Percentiles rank a stretch among this genome's conserved stretches.
Evolutionary conservation across 495 filamentous ascomycete species (phyloP).

Genomic region (Aspergillus sclerotiicarbonarius): DNA sequence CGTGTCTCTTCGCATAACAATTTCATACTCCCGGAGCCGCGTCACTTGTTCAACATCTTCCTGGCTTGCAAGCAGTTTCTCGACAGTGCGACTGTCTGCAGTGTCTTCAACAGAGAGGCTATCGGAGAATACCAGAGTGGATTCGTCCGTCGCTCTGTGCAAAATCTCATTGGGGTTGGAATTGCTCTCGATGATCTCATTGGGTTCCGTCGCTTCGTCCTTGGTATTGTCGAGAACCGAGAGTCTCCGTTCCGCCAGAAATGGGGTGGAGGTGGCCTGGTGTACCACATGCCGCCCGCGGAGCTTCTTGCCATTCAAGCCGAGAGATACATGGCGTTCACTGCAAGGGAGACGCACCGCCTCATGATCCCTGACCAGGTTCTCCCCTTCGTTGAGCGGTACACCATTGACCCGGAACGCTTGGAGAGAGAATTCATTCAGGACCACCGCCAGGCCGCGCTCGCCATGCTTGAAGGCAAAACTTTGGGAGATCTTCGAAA

Average conservation of each 20-base stretch:
- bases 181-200: conserved; percentile 25
- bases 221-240: conserved; percentile 18
- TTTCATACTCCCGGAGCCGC: conserved; percentile 31
- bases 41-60: conserved; percentile 33
- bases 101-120: conserved; percentile 19
- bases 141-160: conserved; percentile 22
- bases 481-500: conserved; percentile 35
- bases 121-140: conserved; percentile 27
- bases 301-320: conserved; percentile 31
- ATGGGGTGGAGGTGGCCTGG: conserved; percentile 28
- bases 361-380: conserved; percentile 16
- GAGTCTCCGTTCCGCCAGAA: conserved; percentile 26
- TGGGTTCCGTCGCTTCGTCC: conserved; percentile 34
- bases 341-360: conserved; percentile 16
- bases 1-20: conserved; percentile 8
- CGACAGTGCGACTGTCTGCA: conserved; percentile 28
- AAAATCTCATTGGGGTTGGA: conserved; percentile 4
- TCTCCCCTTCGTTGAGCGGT: conserved; percentile 29
- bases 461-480: conserved; percentile 33
- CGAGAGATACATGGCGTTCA: conserved; percentile 34
- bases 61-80: conserved; percentile 34
- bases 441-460: conserved; percentile 29
- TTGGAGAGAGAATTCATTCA: conserved; percentile 29
- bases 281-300: conserved; percentile 26
- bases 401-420: conserved; percentile 8